phyloP scores from a whole-genome alignment of 306 rosid genomes.

The Gastrolobium bilobum region DNA sequence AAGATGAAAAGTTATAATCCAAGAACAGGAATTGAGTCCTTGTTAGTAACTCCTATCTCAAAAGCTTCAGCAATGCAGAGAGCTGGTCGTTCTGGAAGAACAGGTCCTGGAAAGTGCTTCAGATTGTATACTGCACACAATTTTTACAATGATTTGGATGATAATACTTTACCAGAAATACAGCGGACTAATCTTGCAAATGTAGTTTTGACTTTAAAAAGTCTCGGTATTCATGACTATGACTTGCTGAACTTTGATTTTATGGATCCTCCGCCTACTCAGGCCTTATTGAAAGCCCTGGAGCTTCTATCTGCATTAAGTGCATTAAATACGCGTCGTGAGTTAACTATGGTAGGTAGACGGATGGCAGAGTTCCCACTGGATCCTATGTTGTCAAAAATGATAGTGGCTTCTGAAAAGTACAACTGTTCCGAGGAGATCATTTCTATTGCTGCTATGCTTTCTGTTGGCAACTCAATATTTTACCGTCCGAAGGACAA shows the following conservation, averaged over 20 bases:
- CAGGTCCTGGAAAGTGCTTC: conserved; percentile 97
- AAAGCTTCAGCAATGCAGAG: conserved; percentile 98
- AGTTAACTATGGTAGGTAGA: conserved; percentile 88
- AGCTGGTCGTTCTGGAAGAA: conserved; percentile 97
- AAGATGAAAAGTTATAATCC: conserved; percentile 75
- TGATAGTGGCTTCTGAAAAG: conserved; percentile 93
- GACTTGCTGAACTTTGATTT: conserved; percentile 86
- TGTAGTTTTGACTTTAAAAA: conserved; percentile 87
- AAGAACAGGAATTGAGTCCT: conserved; percentile 96
- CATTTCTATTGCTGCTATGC: conserved; percentile 92
- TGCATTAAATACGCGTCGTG: conserved; percentile 89
- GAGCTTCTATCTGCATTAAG: conserved; percentile 87
- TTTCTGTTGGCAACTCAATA: conserved; percentile 90
- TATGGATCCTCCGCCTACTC: conserved; percentile 99
- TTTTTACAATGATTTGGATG: conserved; percentile 80
- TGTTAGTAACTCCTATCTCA: conserved; percentile 85
- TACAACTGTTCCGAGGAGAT: conserved; percentile 87
- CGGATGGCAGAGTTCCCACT: conserved; percentile 98
- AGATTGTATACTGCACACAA: conserved; percentile 85
- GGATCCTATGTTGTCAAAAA: conserved; percentile 94
- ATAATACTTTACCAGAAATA: conserved; percentile 90
- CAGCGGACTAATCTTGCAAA: conserved; percentile 94
- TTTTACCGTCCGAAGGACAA: conserved; percentile 99
- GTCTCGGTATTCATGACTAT: conserved; percentile 91
- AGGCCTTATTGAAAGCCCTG: conserved; percentile 90